Percentiles rank a stretch among this genome's conserved stretches.
Evolutionary conservation across 768 basidiomycete species (phyloP).

Genomic region (Pisolithus marmoratus): DNA sequence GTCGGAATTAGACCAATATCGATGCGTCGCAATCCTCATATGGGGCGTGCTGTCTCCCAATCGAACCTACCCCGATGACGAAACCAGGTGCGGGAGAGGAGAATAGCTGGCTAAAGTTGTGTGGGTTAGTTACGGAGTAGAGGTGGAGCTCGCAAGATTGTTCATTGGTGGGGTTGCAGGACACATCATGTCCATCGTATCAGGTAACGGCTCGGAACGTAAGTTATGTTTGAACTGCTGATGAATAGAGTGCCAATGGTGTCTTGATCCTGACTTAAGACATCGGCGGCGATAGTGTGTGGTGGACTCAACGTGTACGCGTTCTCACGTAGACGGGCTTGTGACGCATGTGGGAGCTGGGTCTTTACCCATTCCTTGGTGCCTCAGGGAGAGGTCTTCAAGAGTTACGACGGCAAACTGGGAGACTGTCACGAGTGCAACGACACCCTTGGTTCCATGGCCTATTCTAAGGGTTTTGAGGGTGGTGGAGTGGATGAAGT

Average conservation of each 20-base stretch:
- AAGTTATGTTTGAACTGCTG: constrained; percentile 93
- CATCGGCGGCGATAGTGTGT: constrained; percentile 92
- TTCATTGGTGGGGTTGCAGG: constrained; percentile 53
- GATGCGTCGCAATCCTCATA: constrained; percentile 84
- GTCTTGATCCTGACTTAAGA: constrained; percentile 62
- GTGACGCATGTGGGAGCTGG: constrained; percentile 86
- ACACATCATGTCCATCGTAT: constrained; percentile 71
- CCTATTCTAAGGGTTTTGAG: constrained; percentile 84
- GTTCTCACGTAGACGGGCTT: constrained; percentile 76
- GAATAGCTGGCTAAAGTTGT: constrained; percentile 92
- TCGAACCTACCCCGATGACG: constrained; percentile 93
- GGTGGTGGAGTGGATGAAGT: constrained; percentile 68
- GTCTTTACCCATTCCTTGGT: constrained; percentile 82
- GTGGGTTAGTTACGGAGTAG: constrained; percentile 86
- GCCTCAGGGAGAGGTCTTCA: constrained; percentile 59
- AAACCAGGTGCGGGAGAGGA: constrained; percentile 93
- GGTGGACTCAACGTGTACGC: constrained; percentile 96
- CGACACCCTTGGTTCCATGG: constrained; percentile 81
- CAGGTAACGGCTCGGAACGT: constrained; percentile 85
- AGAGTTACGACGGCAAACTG: constrained; percentile 92
- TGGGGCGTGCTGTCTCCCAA: constrained; percentile 59
- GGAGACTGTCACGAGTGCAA: constrained; percentile 88
- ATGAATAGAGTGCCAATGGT: constrained; percentile 89
- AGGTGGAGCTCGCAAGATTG: constrained; percentile 80
- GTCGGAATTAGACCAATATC: constrained; percentile 76